Evolutionary conservation across 2,329 filamentous ascomycete genomes (phyloP).

Genomic region (Fusarium newnesense): DNA sequence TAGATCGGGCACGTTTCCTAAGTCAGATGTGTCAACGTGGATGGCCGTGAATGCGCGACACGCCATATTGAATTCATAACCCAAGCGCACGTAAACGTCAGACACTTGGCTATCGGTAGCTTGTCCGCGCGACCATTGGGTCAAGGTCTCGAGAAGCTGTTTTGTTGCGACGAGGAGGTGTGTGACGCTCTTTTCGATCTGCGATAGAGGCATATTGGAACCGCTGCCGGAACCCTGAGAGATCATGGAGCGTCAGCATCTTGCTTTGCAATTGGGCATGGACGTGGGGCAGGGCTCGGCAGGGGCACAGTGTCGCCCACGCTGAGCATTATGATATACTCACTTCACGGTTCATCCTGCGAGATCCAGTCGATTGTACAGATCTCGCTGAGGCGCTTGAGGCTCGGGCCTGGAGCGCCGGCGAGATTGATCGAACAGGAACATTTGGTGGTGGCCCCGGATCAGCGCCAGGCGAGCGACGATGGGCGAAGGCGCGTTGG

Average conservation of each 20-base stretch:
- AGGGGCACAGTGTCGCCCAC: constrained; percentile 27
- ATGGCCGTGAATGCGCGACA: constrained; percentile 97
- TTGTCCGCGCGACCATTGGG: constrained; percentile 93
- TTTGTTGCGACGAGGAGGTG: constrained; percentile 98
- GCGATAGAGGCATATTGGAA: constrained; percentile 82
- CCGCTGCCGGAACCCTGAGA: constrained; percentile 63
- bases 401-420: constrained; percentile 69
- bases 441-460: constrained; percentile 67
- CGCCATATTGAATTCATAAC: constrained; percentile 99
- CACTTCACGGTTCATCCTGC: constrained; percentile 50
- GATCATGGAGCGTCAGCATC: constrained; percentile 38
- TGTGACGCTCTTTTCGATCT: constrained; percentile 99
- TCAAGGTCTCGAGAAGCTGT: constrained; percentile 95
- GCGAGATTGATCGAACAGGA: constrained; percentile 68
- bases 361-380: constrained; percentile 50
- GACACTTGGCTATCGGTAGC: constrained; percentile 96
- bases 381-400: constrained; percentile 77
- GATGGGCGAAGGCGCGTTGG: constrained; percentile 63
- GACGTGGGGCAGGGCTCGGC: constrained; percentile 37
- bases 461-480: constrained; percentile 72
- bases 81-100: constrained; percentile 95
- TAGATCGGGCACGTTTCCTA: constrained; percentile 94
- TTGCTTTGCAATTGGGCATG: constrained; percentile 24
- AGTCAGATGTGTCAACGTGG: constrained; percentile 91
- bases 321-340: constrained; percentile 28